These are phyloP conservation scores for Amauroascus niger DNA, from an alignment of 2,329 filamentous ascomycete genomes.

Conservation along the genomic window DNA sequence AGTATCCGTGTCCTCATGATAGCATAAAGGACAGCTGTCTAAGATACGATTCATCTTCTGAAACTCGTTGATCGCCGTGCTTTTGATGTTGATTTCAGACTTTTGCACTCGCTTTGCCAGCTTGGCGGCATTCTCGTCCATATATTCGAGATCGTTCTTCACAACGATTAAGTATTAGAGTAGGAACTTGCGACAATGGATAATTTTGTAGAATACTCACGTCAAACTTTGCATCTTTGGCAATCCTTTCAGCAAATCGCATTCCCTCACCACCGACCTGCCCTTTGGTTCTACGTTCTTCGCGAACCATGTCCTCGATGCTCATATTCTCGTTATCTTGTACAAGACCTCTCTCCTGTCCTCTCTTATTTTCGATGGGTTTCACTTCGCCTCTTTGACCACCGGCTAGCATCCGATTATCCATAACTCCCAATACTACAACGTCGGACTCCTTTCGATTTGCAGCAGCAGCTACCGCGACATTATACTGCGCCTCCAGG, in stretches of 20 bases:
- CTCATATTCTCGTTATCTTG: constrained; percentile 92
- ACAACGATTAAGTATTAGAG: constrained; percentile 5
- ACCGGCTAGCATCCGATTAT: constrained; percentile 77
- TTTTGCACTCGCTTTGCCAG: constrained; percentile 80
- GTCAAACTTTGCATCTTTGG: constrained; percentile 83
- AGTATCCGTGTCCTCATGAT: constrained; percentile 72
- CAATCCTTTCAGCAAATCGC: constrained; percentile 81
- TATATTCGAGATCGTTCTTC: constrained; percentile 86
- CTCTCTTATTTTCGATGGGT: constrained; percentile 66
- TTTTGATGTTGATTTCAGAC: constrained; percentile 78
- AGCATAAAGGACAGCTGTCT: constrained; percentile 80
- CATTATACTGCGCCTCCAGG: constrained; percentile 76
- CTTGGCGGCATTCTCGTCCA: constrained; percentile 91
- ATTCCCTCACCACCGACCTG: constrained; percentile 69
- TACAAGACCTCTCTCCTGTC: constrained; percentile 72
- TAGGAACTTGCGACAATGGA: neutral
- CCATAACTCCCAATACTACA: constrained; percentile 76
- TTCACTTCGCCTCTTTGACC: constrained; percentile 67
- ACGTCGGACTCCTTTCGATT: constrained; percentile 53
- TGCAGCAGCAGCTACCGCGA: constrained; percentile 55
- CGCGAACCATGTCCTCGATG: constrained; percentile 92
- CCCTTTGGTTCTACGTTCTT: constrained; percentile 76
- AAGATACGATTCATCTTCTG: constrained; percentile 81
- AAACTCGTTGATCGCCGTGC: constrained; percentile 75
- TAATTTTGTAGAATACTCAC: constrained; percentile 28